These are phyloP conservation scores for Buxus sempervirens DNA, from an alignment of 164 flowering plant genomes.

Conservation along the genomic window DNA sequence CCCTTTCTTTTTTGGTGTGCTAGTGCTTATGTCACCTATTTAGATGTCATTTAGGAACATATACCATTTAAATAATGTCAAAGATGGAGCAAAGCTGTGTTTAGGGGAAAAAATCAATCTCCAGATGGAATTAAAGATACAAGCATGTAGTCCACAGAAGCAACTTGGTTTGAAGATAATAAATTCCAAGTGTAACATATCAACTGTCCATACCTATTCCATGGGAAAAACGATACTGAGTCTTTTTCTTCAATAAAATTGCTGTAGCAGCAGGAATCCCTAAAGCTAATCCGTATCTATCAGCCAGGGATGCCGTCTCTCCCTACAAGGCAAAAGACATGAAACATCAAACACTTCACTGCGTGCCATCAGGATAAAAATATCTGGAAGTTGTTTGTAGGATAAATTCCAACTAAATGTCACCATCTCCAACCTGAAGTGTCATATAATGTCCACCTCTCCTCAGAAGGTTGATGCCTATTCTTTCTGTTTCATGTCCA, in stretches of 20 bases:
- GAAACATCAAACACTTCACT: conserved; percentile 1
- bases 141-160: neutral
- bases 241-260: conserved; percentile 66
- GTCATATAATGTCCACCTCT: conserved; percentile 97
- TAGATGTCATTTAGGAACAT: neutral
- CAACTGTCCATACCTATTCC: conserved; percentile 66
- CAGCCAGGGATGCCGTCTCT: conserved; percentile 79
- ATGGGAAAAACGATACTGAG: conserved; percentile 68
- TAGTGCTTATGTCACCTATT: neutral
- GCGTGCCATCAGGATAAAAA: neutral
- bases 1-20: no score
- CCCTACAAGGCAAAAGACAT: conserved; percentile 48
- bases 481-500: conserved; percentile 71
- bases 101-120: neutral
- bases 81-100: no score
- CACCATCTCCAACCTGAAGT: conserved; percentile 58
- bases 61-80: neutral
- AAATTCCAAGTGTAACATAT: neutral
- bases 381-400: neutral
- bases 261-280: conserved; percentile 77
- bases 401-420: neutral
- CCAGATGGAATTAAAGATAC: neutral
- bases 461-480: conserved; percentile 63
- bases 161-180: neutral
- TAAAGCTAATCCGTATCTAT: conserved; percentile 71